Base-by-base conservation (phyloP, 1,284 basidiomycete species). In the Phaffia rhodozyma region DNA sequence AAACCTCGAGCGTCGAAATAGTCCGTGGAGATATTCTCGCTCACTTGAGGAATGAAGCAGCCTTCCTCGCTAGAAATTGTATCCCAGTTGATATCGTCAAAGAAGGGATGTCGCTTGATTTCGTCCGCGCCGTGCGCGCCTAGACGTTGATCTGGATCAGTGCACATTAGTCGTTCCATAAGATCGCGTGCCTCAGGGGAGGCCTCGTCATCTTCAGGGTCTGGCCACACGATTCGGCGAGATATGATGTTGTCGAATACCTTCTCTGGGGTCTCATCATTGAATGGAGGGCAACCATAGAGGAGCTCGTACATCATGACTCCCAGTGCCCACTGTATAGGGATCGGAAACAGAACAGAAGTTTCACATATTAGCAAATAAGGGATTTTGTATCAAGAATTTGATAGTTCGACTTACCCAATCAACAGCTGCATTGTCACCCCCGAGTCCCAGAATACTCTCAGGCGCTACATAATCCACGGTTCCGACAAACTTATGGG, bases 231-330 rank as follows among this genome's bases (percentile, higher is more conserved):
- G 72, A 98, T 84, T 51, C 89, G 85, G 18, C 93, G 86, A n/a
- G 93, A 97, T 21, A 98, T 81, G 71, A 98, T 97, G 74, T 97
- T 98, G 78, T 97, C 93, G 72, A 98, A 98, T 5, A 99, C 93
- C 77, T 90, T 91, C 74, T 97, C 91, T 0, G 94, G 93, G 11
- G 89, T 89, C 66, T 96, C 91, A 56, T 90, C 94, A 71, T 98
- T 92, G 83, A 98, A 99, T 0, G 96, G 96, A 38, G 96, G 96
- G 50, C 92, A 84, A 3, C 96, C 93, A 70, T 94, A 98, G 47
- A 98, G 77, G 76, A 99, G 98, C 78, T 99, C 94, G 77, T 98
- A 98, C 32, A 92, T 87, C 71, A 99, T 96, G 55, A 97, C 92
- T 67, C 96, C 96, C 47, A 98, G 82, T 20, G 96, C 96, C 96